phyloP scores from a whole-genome alignment of 148 eudicot genomes.

The Vaccinium corymbosum region DNA sequence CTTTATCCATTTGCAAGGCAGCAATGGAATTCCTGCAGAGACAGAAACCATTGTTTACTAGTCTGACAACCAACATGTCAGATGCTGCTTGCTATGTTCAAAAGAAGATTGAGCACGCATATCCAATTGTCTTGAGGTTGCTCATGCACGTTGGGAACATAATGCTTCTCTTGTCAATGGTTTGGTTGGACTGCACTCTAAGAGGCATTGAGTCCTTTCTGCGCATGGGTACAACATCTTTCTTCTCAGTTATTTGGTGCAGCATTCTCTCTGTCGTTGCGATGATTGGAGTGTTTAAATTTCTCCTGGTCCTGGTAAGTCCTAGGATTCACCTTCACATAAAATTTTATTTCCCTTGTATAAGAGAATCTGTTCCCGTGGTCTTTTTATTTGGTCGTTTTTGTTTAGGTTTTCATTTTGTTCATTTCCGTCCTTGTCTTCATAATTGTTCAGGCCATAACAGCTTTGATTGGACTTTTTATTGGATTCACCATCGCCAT shows the following conservation, averaged over 20 bases:
- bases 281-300: constrained; percentile 68
- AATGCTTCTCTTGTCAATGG: constrained; percentile 56
- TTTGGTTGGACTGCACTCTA: constrained; percentile 80
- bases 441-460: constrained; percentile 45
- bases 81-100: constrained; percentile 44
- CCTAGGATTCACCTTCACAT: constrained; percentile 8
- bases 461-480: constrained; percentile 57
- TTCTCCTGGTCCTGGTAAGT: constrained; percentile 66
- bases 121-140: constrained; percentile 74
- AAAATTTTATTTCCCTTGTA: background rate
- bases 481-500: constrained; percentile 56
- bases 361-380: background rate
- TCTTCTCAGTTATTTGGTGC: constrained; percentile 75
- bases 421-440: constrained; percentile 9
- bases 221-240: constrained; percentile 86
- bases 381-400: background rate
- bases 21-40: constrained; percentile 63
- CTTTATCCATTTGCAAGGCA: constrained; percentile 39
- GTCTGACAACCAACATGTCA: constrained; percentile 28
- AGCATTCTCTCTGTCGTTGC: constrained; percentile 63
- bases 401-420: background rate
- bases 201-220: constrained; percentile 86
- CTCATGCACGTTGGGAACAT: constrained; percentile 55
- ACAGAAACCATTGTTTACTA: constrained; percentile 45
- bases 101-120: constrained; percentile 44